Evolutionary conservation across 2,329 filamentous ascomycete genomes (phyloP).

Genomic region (Botryotinia globosa): DNA sequence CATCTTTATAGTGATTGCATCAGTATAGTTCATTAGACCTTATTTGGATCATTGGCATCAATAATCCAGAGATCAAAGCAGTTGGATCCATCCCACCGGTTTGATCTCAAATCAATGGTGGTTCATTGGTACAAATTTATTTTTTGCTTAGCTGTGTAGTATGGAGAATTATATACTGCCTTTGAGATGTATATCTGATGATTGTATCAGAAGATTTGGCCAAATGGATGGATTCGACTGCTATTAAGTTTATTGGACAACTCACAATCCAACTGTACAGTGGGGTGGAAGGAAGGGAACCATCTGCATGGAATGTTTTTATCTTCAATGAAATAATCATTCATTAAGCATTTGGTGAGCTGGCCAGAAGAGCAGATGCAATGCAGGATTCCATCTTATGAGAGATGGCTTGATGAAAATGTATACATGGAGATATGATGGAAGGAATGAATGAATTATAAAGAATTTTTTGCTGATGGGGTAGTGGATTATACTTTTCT

Average conservation of each 20-base stretch:
- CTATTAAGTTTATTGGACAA: conserved; percentile 34
- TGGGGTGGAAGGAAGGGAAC: conserved; percentile 38
- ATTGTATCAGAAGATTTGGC: conserved; percentile 31
- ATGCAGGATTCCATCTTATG: conserved; percentile 22
- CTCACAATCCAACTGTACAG: conserved; percentile 34
- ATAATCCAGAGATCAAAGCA: conserved; percentile 26
- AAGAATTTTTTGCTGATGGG: conserved; percentile 21
- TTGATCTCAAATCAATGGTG: conserved; percentile 23
- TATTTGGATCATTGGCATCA: conserved; percentile 30
- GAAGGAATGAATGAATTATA: conserved; percentile 16
- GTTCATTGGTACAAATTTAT: conserved; percentile 31
- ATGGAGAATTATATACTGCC: conserved; percentile 22
- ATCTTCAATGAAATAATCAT: conserved; percentile 25
- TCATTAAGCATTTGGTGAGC: conserved; percentile 30
- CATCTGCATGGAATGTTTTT: conserved; percentile 33
- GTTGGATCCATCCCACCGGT: conserved; percentile 22
- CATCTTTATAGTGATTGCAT: conserved; percentile 36
- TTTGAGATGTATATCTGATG: conserved; percentile 33
- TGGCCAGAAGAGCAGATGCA: conserved; percentile 33
- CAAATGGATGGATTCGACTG: conserved; percentile 29
- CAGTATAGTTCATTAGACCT: conserved; percentile 31
- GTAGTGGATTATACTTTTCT: not conserved
- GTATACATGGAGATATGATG: conserved; percentile 28
- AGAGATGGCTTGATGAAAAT: conserved; percentile 17
- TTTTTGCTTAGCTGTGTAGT: conserved; percentile 34